phyloP scores from a whole-genome alignment of 1,284 basidiomycete genomes.

The Sutorius eximius region DNA sequence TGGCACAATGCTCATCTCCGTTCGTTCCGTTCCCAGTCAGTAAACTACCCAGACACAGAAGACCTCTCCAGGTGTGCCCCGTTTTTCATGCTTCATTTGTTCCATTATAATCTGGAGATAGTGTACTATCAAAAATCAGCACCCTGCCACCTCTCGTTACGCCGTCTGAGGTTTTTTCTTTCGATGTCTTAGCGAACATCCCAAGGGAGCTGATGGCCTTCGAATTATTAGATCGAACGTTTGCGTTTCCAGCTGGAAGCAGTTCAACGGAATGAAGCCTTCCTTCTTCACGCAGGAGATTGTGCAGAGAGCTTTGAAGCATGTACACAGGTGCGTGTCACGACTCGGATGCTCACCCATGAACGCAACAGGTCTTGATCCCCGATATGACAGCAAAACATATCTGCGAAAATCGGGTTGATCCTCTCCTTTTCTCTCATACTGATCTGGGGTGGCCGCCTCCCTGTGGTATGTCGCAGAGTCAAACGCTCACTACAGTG shows the following conservation, averaged over 20 bases:
- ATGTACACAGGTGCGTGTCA: constrained; percentile 67
- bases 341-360: background rate
- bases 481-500: background rate
- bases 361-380: background rate
- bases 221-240: constrained; percentile 71
- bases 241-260: constrained; percentile 76
- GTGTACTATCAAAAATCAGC: constrained; percentile 75
- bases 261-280: constrained; percentile 87
- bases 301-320: constrained; percentile 95
- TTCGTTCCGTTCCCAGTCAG: constrained; percentile 26
- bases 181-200: background rate
- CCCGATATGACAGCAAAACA: constrained; percentile 68
- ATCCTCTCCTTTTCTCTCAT: constrained; percentile 95
- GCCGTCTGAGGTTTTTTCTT: constrained; percentile 66
- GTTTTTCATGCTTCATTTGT: background rate
- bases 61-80: constrained; percentile 34
- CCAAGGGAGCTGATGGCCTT: constrained; percentile 8
- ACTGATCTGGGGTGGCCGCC: constrained; percentile 88
- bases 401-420: constrained; percentile 91
- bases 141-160: constrained; percentile 86
- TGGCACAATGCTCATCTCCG: background rate
- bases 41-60: constrained; percentile 39
- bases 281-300: constrained; percentile 95
- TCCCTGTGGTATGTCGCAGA: constrained; percentile 68
- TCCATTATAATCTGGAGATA: constrained; percentile 29